These are phyloP conservation scores for Davidsoniella eucalypti DNA, from an alignment of 2,329 filamentous ascomycete species.

Conservation along the genomic window DNA sequence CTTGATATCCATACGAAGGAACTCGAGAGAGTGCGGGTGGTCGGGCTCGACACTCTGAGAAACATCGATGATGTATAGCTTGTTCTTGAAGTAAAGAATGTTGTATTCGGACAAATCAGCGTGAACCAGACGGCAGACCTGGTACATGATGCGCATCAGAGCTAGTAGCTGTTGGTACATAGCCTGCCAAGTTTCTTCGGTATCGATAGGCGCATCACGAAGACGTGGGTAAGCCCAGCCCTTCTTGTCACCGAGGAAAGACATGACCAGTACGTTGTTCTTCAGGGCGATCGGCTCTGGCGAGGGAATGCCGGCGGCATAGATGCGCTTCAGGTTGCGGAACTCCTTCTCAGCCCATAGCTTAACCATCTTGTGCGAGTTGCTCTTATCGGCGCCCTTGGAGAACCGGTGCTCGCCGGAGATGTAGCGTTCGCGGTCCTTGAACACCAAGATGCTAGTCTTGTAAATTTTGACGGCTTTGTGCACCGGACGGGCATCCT, in stretches of 20 bases:
- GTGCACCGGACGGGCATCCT: slow-evolving; percentile 41
- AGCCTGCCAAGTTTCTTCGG: slow-evolving; percentile 54
- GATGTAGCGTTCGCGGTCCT: slow-evolving; percentile 92
- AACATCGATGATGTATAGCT: slow-evolving; percentile 89
- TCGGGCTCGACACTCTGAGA: slow-evolving; percentile 96
- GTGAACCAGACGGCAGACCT: slow-evolving; percentile 80
- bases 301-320: slow-evolving; percentile 72
- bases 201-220: slow-evolving; percentile 67
- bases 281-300: slow-evolving; percentile 81
- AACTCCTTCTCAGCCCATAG: slow-evolving; percentile 99
- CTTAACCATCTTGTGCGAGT: slow-evolving; percentile 93
- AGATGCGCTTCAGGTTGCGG: slow-evolving; percentile 73
- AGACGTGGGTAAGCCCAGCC: slow-evolving; percentile 79
- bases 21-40: slow-evolving; percentile 81
- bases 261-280: slow-evolving; percentile 91
- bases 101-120: slow-evolving; percentile 98
- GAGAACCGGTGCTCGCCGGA: slow-evolving; percentile 87
- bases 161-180: slow-evolving; percentile 73
- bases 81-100: slow-evolving; percentile 68
- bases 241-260: slow-evolving; percentile 72
- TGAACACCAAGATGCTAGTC: slow-evolving; percentile 93
- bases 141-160: slow-evolving; percentile 87
- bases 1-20: slow-evolving; percentile 96
- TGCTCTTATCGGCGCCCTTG: slow-evolving; percentile 81
- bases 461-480: slow-evolving; percentile 98